Conservation (phyloP, 768 basidiomycete genomes). For the Tylopilus vinaceipallidus region DNA sequence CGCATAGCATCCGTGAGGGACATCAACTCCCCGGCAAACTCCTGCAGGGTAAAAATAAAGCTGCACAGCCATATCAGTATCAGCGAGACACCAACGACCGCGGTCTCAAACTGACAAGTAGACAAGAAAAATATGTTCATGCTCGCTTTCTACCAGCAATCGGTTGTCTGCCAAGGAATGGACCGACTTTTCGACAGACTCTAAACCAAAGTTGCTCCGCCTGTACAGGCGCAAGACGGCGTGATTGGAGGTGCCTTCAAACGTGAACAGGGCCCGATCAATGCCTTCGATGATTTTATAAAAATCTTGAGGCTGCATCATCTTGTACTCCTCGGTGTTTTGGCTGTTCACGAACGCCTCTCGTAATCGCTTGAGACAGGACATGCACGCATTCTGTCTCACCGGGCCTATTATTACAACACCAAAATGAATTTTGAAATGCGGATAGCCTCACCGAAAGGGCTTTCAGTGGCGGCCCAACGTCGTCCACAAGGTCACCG, state of each 20-base stretch:
- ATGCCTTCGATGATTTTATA: constrained; percentile 61
- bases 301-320: constrained; percentile 58
- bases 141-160: constrained; percentile 48
- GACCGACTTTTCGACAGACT: constrained; percentile 12
- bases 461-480: constrained; percentile 73
- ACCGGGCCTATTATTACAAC: constrained; percentile 1
- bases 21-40: constrained; percentile 83
- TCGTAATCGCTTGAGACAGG: constrained; percentile 59
- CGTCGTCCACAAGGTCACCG: constrained; percentile 74
- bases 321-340: constrained; percentile 30
- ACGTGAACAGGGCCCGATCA: constrained; percentile 64
- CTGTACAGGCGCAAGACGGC: constrained; percentile 77
- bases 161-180: constrained; percentile 31
- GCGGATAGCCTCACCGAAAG: constrained; percentile 53
- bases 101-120: constrained; percentile 79
- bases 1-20: constrained; percentile 83
- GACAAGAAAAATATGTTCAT: constrained; percentile 83
- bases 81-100: not conserved
- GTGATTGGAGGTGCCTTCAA: constrained; percentile 82
- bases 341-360: constrained; percentile 56
- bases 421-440: not conserved
- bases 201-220: constrained; percentile 39
- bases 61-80: constrained; percentile 40
- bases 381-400: constrained; percentile 55
- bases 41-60: constrained; percentile 95